These are phyloP conservation scores for Acidiella bohemica DNA, from an alignment of 495 filamentous ascomycete genomes.

Conservation along the genomic window DNA sequence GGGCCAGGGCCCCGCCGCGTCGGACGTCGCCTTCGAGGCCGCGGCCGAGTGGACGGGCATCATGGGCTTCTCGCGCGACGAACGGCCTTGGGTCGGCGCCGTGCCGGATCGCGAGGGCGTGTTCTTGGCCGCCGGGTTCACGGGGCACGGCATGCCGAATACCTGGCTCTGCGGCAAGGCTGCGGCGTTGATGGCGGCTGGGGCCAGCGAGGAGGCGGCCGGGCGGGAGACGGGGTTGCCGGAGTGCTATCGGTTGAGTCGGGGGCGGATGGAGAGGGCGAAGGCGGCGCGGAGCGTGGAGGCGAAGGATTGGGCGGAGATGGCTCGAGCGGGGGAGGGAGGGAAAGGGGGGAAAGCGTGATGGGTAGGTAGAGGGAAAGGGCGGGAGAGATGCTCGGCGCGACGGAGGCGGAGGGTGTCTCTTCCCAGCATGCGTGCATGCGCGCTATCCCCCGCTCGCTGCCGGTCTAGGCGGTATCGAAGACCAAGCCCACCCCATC, in stretches of 20 bases:
- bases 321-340: not conserved
- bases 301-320: too few relatives aligned
- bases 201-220: constrained; percentile 17
- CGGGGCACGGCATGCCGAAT: constrained; percentile 74
- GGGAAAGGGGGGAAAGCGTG: not conserved
- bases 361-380: too few relatives aligned
- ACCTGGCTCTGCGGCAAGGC: constrained; percentile 56
- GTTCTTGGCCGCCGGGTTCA: constrained; percentile 29
- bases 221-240: constrained; percentile 20
- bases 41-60: constrained; percentile 65
- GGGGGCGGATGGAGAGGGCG: constrained; percentile 25
- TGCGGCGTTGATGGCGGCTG: constrained; percentile 47
- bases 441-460: not conserved
- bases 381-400: not conserved
- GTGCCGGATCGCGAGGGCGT: constrained; percentile 31
- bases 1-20: constrained; percentile 22
- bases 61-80: constrained; percentile 65
- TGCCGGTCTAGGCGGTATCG: not conserved
- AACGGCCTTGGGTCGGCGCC: constrained; percentile 52
- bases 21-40: constrained; percentile 36
- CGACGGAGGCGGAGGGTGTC: not conserved
- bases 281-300: too few relatives aligned
- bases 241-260: constrained; percentile 23
- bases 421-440: not conserved
- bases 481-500: constrained; percentile 22